phyloP scores from a whole-genome alignment of 345 rosid species.

The Rhizophora apiculata region DNA sequence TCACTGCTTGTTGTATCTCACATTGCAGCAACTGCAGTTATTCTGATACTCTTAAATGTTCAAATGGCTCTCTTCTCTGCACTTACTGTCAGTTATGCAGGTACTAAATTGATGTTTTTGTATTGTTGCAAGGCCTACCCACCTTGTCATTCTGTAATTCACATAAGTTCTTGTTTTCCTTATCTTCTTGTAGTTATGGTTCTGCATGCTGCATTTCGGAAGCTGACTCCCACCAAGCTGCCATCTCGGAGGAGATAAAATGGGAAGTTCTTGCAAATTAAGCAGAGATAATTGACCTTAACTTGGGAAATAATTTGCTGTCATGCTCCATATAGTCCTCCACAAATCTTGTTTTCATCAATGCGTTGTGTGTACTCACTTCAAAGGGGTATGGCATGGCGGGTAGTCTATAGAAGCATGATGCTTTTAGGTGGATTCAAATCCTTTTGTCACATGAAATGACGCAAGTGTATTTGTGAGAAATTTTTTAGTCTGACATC shows the following conservation, averaged over 20 bases:
- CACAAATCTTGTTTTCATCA: background rate
- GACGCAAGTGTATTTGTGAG: no score
- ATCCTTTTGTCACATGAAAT: no score
- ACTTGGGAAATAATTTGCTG: background rate
- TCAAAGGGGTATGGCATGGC: background rate
- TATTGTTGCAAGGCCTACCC: background rate
- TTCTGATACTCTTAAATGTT: conserved; percentile 66
- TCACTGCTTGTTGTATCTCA: conserved; percentile 6
- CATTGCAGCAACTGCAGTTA: conserved; percentile 65
- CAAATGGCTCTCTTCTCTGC: conserved; percentile 84
- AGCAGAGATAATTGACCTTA: background rate
- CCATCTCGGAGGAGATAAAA: conserved; percentile 27
- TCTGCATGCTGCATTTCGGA: conserved; percentile 76
- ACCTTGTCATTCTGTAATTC: background rate
- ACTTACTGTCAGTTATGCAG: conserved; percentile 63
- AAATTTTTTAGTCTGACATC: no score
- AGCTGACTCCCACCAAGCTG: conserved; percentile 60
- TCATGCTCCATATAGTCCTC: background rate
- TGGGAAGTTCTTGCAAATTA: background rate
- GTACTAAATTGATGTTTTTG: conserved; percentile 29
- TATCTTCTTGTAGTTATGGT: conserved; percentile 47
- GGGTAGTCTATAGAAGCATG: no score
- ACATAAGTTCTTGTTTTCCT: background rate
- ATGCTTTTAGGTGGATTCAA: no score
- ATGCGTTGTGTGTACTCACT: background rate